phyloP scores from a whole-genome alignment of 352 stramenopile genomes.

The Globisporangium nodosum region DNA sequence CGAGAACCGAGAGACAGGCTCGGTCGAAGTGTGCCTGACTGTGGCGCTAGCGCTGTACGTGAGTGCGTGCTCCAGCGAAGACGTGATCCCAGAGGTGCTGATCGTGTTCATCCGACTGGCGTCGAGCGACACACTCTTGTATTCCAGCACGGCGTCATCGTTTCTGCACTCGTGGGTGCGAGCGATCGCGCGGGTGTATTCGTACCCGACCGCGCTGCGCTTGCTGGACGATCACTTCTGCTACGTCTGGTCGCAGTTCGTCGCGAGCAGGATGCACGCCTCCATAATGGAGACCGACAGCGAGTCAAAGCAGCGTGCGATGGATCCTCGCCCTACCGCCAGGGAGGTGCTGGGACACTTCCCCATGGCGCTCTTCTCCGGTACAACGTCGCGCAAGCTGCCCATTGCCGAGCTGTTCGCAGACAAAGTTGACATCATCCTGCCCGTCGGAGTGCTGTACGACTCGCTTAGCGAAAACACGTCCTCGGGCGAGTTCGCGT shows the following conservation, averaged over 20 bases:
- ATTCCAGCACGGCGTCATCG: constrained; percentile 23
- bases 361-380: constrained; percentile 20
- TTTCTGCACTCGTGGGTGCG: constrained; percentile 40
- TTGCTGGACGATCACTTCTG: constrained; percentile 69
- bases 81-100: constrained; percentile 47
- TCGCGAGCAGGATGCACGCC: constrained; percentile 6
- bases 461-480: constrained; percentile 22
- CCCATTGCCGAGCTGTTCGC: constrained; percentile 7
- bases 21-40: constrained; percentile 35
- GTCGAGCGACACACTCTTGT: constrained; percentile 27
- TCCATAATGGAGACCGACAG: background rate
- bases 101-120: constrained; percentile 44
- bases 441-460: constrained; percentile 40
- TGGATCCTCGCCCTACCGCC: constrained; percentile 7
- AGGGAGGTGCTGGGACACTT: constrained; percentile 29
- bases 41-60: constrained; percentile 58
- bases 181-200: constrained; percentile 39
- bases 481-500: constrained; percentile 16
- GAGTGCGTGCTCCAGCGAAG: constrained; percentile 55
- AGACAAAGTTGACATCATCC: constrained; percentile 44
- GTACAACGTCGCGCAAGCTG: background rate
- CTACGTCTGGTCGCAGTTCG: constrained; percentile 39
- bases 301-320: background rate
- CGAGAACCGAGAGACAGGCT: constrained; percentile 7
- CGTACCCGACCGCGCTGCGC: constrained; percentile 29